Evolutionary conservation across 495 filamentous ascomycete species (phyloP).

Genomic region (Pyrenopolyporus hunteri): DNA sequence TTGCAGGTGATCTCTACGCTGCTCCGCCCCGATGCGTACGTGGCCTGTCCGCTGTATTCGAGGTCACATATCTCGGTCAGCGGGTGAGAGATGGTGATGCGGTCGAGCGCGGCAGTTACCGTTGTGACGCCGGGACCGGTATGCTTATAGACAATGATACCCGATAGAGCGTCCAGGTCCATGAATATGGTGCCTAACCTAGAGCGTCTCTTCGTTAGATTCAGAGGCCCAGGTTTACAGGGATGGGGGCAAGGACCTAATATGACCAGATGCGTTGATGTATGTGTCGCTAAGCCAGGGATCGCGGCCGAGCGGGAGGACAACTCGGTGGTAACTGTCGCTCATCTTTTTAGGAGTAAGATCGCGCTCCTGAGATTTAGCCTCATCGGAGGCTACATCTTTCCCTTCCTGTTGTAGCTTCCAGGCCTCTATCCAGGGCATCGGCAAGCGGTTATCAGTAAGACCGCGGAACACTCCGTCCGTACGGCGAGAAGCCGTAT

Average conservation of each 20-base stretch:
- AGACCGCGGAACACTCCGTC: conserved; percentile 31
- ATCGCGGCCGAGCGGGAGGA: conserved; percentile 50
- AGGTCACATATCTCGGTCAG: conserved; percentile 81
- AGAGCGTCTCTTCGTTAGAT: conserved; percentile 18
- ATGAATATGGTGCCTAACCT: conserved; percentile 32
- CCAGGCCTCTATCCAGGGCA: conserved; percentile 43
- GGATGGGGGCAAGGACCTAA: conserved; percentile 34
- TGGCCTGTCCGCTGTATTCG: conserved; percentile 78
- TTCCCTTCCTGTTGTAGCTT: conserved; percentile 36
- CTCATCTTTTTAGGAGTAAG: conserved; percentile 50
- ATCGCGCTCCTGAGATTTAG: conserved; percentile 32
- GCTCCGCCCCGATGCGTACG: conserved; percentile 78
- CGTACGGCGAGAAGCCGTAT: conserved; percentile 14
- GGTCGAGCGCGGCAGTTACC: conserved; percentile 81
- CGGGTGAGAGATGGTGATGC: conserved; percentile 76
- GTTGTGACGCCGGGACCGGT: conserved; percentile 78
- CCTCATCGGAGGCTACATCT: conserved; percentile 16
- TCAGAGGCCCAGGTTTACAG: neutral
- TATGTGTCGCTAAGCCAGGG: conserved; percentile 52
- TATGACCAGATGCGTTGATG: conserved; percentile 53
- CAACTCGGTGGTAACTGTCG: conserved; percentile 49
- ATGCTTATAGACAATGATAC: conserved; percentile 81
- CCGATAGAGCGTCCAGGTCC: conserved; percentile 74
- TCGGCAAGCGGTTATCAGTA: conserved; percentile 13
- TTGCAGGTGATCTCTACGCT: conserved; percentile 83